These are phyloP conservation scores for Plectranthus barbatus DNA, from an alignment of 257 asterid species.

Conservation along the genomic window DNA sequence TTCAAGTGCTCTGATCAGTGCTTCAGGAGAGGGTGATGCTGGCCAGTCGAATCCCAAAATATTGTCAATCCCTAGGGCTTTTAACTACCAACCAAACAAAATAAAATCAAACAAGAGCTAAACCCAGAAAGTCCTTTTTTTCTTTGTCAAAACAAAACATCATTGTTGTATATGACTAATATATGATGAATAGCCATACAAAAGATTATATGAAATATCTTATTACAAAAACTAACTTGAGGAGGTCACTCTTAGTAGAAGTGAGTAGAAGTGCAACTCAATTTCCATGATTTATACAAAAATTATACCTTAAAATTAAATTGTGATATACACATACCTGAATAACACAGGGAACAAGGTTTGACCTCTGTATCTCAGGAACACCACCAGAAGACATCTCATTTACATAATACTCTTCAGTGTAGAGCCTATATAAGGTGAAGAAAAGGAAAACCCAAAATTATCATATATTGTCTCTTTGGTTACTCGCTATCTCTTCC, in stretches of 20 bases:
- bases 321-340: slow-evolving; percentile 45
- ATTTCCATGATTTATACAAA: not conserved
- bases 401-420: slow-evolving; percentile 70
- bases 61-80: slow-evolving; percentile 91
- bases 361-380: slow-evolving; percentile 97
- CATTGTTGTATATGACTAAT: too few relatives aligned
- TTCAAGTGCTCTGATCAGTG: slow-evolving; percentile 95
- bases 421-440: slow-evolving; percentile 59
- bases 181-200: too few relatives aligned
- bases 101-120: not conserved
- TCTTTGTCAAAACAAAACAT: too few relatives aligned
- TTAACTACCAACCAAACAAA: slow-evolving; percentile 45
- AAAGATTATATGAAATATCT: not conserved
- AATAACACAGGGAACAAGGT: slow-evolving; percentile 78
- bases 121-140: not conserved
- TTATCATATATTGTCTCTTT: not conserved
- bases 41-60: slow-evolving; percentile 96
- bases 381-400: slow-evolving; percentile 84
- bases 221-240: not conserved
- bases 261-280: not conserved
- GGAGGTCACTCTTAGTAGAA: not conserved
- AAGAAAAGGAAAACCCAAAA: slow-evolving; percentile 4
- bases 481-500: not conserved
- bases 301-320: not conserved
- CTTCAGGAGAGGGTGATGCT: slow-evolving; percentile 91